Evolutionary conservation across 495 filamentous ascomycete genomes (phyloP).

Genomic region (Tuber microsphaerosporum): DNA sequence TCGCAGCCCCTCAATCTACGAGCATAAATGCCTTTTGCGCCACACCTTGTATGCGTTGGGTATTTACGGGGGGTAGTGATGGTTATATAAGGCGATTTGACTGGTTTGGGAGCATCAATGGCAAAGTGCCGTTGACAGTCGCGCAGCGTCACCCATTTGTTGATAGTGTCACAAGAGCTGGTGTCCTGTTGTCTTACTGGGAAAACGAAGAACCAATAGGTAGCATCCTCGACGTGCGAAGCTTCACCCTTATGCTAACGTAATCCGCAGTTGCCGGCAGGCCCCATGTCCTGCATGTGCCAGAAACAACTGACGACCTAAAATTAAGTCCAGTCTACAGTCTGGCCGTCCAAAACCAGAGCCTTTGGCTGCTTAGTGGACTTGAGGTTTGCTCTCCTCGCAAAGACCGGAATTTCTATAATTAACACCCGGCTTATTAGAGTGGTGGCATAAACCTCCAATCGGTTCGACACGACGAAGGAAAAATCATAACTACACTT

Average conservation of each 20-base stretch:
- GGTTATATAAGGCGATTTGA: constrained; percentile 94
- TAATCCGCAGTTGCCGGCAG: constrained; percentile 12
- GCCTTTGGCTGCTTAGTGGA: constrained; percentile 83
- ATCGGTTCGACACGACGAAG: constrained; percentile 90
- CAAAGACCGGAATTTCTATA: background rate
- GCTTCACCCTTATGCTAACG: background rate
- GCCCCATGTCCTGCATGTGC: constrained; percentile 33
- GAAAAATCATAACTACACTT: constrained; percentile 72
- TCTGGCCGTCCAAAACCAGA: constrained; percentile 79
- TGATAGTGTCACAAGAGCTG: constrained; percentile 85
- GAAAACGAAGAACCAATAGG: constrained; percentile 64
- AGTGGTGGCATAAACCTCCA: constrained; percentile 89
- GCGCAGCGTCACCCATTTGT: constrained; percentile 96
- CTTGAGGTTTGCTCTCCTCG: constrained; percentile 50
- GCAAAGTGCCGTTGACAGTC: constrained; percentile 86
- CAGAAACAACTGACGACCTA: constrained; percentile 36
- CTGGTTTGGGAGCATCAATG: constrained; percentile 89
- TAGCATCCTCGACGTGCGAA: constrained; percentile 8
- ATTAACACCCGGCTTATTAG: constrained; percentile 11
- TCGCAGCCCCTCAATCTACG: constrained; percentile 89
- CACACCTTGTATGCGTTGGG: constrained; percentile 91
- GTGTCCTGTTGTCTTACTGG: constrained; percentile 91
- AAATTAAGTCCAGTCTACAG: constrained; percentile 81
- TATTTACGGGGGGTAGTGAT: constrained; percentile 88
- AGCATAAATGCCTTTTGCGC: constrained; percentile 89